Conservation (phyloP, 208 protist species). For the Acanthamoeba castellanii region DNA sequence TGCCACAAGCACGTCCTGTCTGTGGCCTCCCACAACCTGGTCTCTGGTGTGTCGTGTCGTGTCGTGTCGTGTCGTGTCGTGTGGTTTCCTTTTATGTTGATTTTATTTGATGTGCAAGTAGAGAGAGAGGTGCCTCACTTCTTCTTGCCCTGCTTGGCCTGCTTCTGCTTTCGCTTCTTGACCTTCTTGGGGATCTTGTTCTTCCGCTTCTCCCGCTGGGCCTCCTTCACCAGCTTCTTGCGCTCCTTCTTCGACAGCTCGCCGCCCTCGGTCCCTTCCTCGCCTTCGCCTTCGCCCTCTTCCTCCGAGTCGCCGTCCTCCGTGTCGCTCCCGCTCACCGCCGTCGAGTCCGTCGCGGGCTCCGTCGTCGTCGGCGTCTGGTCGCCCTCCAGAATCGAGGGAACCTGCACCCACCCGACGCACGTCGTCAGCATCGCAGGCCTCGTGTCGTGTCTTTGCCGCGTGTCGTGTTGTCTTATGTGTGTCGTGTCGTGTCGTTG, state of each 20-base stretch:
- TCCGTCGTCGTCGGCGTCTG: neutral
- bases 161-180: slow-evolving; percentile 61
- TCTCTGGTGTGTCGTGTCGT: too few species aligned
- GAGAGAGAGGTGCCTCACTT: too few species aligned
- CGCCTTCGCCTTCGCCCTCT: neutral
- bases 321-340: neutral
- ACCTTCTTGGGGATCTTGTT: slow-evolving; percentile 68
- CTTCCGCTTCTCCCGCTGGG: slow-evolving; percentile 65
- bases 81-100: too few species aligned
- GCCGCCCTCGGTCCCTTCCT: neutral
- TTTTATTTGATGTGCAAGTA: too few species aligned
- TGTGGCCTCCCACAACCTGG: too few species aligned
- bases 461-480: too few species aligned
- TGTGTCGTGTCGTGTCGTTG: too few species aligned
- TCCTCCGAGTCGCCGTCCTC: slow-evolving; percentile 31
- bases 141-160: slow-evolving; percentile 57
- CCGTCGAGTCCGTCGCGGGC: neutral
- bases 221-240: slow-evolving; percentile 46
- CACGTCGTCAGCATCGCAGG: too few species aligned
- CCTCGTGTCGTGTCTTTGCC: too few species aligned
- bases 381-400: neutral
- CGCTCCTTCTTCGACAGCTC: slow-evolving; percentile 52
- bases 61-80: too few species aligned
- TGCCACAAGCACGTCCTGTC: too few species aligned
- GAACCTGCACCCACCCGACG: too few species aligned